Evolutionary conservation across 495 filamentous ascomycete species (phyloP), one percentile per base, ranked within the genome.

Genomic region (Penicillium goetzii): DNA sequence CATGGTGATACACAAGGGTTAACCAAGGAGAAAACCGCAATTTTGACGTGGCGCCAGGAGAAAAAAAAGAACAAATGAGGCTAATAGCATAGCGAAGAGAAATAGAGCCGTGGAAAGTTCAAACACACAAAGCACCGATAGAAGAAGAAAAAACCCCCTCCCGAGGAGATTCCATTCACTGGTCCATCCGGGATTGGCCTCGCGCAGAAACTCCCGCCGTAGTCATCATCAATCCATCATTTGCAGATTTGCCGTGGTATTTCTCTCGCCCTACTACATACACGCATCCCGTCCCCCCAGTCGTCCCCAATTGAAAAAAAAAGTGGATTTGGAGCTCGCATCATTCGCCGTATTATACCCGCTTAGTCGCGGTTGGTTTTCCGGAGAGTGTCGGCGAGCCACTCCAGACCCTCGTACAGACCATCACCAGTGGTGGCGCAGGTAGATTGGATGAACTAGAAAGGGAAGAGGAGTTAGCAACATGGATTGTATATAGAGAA

Each of bases 361-460:
- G 68, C 75, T 81, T 94, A 96, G 78, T 88, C 84, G 80, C 90
- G 91, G 76, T 90, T 90, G 72, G 90, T 88, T 87, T 96, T 96
- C 79, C 91, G 88, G 83, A 99, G 90, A 71, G 92, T 90, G 81
- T 90, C 91, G 81, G 93, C 92, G 76, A 99, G 89, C 95, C 95
- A 99, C 82, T 99, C 95, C 70, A 99, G 90, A 88, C 95, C 95
- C 83, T 99, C 95, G 78, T 97, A 99, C 68, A 99, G 90, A 91
- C 95, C 95, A 77, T 99, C 95, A 83, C 95, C 95, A 56, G 94
- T 97, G 68, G 95, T 99, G 78, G 95, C 95, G 83, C 96, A 98
- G 74, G 95, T 98, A 53, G 96, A 97, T 92, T 99, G 95, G 78
- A 99, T 99, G 81, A 94, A 99, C 95, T 99, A 25, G 68, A 8